A percentile compares a stretch with the other conserved stretches of the same genome.
phyloP scores from a whole-genome alignment of 805 yeast genomes.

The Ogataea polymorpha region DNA sequence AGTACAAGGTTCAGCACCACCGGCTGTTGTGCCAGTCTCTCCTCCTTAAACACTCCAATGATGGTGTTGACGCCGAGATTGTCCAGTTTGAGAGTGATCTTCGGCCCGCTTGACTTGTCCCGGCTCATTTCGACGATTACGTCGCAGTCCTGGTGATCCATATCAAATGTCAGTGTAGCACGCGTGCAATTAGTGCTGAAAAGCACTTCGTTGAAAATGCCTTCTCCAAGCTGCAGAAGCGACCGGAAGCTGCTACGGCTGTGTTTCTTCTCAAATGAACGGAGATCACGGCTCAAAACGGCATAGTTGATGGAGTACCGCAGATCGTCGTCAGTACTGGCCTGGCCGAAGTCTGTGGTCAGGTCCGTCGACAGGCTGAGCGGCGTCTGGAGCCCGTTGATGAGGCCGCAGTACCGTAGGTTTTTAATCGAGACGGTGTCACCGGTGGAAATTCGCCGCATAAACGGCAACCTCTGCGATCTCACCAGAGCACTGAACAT shows the following conservation, averaged over 20 bases:
- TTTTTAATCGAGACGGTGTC: conserved; percentile 51
- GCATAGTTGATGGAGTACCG: conserved; percentile 86
- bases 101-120: neutral
- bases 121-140: conserved; percentile 12
- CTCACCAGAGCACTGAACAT: conserved; percentile 4
- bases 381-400: conserved; percentile 12
- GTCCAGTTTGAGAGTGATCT: conserved; percentile 20
- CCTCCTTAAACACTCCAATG: conserved; percentile 94
- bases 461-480: neutral
- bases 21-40: conserved; percentile 75
- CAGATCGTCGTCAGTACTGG: conserved; percentile 81
- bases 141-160: conserved; percentile 5
- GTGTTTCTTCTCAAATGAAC: conserved; percentile 45
- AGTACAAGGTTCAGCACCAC: conserved; percentile 60
- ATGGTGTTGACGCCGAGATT: conserved; percentile 63
- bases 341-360: conserved; percentile 63
- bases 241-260: conserved; percentile 40
- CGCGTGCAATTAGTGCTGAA: conserved; percentile 17
- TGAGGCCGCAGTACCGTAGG: conserved; percentile 30
- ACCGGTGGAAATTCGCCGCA: conserved; percentile 7
- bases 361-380: conserved; percentile 45
- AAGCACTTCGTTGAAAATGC: conserved; percentile 19
- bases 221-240: conserved; percentile 36
- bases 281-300: conserved; percentile 66
- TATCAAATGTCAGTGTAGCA: conserved; percentile 16